Evolutionary conservation across 139 green algal genomes (phyloP), one percentile per base, ranked within the genome.

Genomic region (Asterochloris erici): DNA sequence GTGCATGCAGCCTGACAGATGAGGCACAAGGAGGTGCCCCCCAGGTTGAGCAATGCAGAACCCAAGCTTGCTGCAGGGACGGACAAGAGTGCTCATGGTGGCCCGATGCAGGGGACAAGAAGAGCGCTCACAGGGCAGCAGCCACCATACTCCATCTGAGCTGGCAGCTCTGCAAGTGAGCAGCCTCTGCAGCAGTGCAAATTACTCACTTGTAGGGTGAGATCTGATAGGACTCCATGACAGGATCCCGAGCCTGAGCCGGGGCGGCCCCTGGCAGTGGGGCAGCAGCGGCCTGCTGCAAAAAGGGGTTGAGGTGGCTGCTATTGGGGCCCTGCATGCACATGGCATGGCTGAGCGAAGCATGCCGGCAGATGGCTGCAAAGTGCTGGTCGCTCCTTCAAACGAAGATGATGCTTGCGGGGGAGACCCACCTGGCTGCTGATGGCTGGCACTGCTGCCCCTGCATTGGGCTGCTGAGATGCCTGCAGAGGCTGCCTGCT

Each of bases 161-260:
- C 66, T 12, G 66, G 74, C 28, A 64, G 29, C 15, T 47, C 9
- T 54, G 24, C 70, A 54, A 54, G 70, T 76, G 21, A 76, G 70
- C 14, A 76, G 24, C 70, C 28, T 38, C 17, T 54, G 70, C 28
- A 26, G 28, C 47, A 47, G 16, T 26, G 74, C 16, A 17, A 24
- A 11, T 63, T 64, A 14, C 85, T 69, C 80, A 94, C 92, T 87
- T 96, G 85, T 94, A 96, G 0, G 93, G 93, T 21, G 93, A 95
- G 54, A 96, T 96, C 63, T 95, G 88, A 69, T 96, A 96, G 61
- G 87, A 47, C 66, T 82, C 77, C 23, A 47, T 14, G 81, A 77
- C 64, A 75, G 29, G 26, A 21, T 38, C 26, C 9, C 23, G 68
- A 68, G 17, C 74, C 74, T 63, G 29, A 0, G 79, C 88, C 69